Conservation (phyloP, 164 flowering plant species). For the Protea cynaroides region DNA sequence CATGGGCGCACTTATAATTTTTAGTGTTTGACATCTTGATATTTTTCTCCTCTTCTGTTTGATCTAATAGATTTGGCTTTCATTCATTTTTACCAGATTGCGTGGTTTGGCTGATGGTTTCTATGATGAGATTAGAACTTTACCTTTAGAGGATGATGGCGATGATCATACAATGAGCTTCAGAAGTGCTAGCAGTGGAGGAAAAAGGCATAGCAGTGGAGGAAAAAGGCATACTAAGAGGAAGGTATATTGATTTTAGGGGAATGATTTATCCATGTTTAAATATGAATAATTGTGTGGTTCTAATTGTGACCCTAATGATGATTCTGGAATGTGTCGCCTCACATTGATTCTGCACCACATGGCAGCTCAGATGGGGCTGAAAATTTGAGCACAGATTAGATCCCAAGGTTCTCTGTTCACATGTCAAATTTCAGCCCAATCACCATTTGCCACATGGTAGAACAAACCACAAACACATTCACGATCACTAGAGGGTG, state of each 20-base stretch:
- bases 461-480: no score
- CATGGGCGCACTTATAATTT: not conserved
- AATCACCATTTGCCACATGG: no score
- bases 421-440: no score
- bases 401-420: no score
- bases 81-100: constrained; percentile 42
- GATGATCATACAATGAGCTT: constrained; percentile 21
- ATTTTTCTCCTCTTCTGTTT: not conserved
- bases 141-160: constrained; percentile 43
- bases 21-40: not conserved
- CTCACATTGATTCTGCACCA: no score
- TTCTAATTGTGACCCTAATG: no score
- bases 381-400: no score
- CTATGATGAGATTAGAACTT: constrained; percentile 56
- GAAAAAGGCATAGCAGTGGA: constrained; percentile 33
- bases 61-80: not conserved
- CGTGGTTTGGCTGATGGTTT: constrained; percentile 63
- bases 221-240: constrained; percentile 46
- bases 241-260: constrained; percentile 41
- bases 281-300: no score
- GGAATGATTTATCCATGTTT: not conserved
- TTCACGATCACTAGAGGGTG: no score
- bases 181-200: constrained; percentile 18
- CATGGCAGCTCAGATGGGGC: no score
- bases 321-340: no score